Evolutionary conservation across 345 rosid species (phyloP).

Genomic region (Excoecaria agallocha): DNA sequence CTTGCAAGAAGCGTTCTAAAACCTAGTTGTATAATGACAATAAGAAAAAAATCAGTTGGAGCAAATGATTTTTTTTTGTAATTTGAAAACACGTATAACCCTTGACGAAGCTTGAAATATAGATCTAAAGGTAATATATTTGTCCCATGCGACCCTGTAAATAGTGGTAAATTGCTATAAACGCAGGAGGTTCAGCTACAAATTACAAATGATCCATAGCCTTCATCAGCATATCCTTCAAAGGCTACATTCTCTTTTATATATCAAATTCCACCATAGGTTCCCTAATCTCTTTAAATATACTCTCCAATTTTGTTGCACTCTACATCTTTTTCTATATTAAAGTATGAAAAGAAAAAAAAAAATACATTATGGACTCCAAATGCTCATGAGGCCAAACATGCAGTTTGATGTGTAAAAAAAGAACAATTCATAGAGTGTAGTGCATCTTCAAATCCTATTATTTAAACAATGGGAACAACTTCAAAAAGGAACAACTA

Average conservation of each 20-base stretch:
- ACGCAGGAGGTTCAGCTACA: conserved; percentile 26
- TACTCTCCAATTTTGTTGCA: conserved; percentile 27
- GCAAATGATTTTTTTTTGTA: not conserved
- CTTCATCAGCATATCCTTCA: conserved; percentile 23
- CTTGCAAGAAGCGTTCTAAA: conserved; percentile 13
- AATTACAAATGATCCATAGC: conserved; percentile 22
- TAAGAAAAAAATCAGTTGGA: not conserved
- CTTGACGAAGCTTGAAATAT: not conserved
- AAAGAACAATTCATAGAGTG: not conserved
- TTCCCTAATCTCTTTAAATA: conserved; percentile 25
- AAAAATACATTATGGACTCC: not conserved
- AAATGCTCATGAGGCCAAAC: not conserved
- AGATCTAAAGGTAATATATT: conserved; percentile 9
- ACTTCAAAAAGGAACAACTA: not conserved
- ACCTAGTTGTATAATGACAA: conserved; percentile 7
- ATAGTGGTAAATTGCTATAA: conserved; percentile 25
- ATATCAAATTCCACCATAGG: conserved; percentile 23
- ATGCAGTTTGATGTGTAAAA: not conserved
- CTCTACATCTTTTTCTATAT: conserved; percentile 22
- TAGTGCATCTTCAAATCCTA: not conserved
- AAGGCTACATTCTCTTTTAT: conserved; percentile 22
- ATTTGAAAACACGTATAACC: not conserved
- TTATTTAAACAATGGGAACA: not conserved
- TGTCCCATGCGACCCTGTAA: conserved; percentile 30
- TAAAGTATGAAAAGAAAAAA: too few species aligned